Evolutionary conservation across 1,284 basidiomycete genomes (phyloP), one percentile per base, ranked within the genome.

Genomic region (Puccinia hordei): DNA sequence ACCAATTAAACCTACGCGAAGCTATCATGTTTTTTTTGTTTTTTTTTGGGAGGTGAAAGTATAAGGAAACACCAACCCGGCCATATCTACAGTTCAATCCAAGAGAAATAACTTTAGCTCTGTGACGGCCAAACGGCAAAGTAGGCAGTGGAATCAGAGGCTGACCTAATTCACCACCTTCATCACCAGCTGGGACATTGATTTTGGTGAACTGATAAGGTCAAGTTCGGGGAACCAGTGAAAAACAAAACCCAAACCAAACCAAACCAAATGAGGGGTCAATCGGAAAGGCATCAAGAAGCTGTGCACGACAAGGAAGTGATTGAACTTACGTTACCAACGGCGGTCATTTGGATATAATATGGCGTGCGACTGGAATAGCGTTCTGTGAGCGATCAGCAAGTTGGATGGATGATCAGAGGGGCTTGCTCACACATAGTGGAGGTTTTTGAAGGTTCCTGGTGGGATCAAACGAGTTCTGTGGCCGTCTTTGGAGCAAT

Each of bases 401-500:
- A 61, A 38, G 2, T 22, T 12, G n/a, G n/a, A n/a, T n/a, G n/a
- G n/a, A n/a, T n/a, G n/a, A n/a, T n/a, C n/a, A 33, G 5, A 13
- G 13, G n/a, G 38, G 49, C 27, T 24, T 24, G 53, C 78, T 73
- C 24, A 80, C 78, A 80, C 69, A 46, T 38, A 85, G 76, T 85
- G 84, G 0, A 84, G 83, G 22, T 82, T 82, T 57, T 81, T 82
- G 55, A 85, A 82, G 19, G 85, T 83, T 8, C 83, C 83, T 27
- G 83, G 81, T 38, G 85, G 84, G 53, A 85, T 85, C 33, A 85
- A 81, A 12, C 85, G 83, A 0, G 84, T 85, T 27, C 85, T 85
- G 68, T 85, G 84, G 51, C 85, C 85, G 3, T 81, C 82, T 71
- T 83, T 83, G 46, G 83, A 81, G 81, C 85, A 85, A 82, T 85